Evolutionary conservation across 805 yeast genomes (phyloP).

Genomic region (Jamesozyma spencerorum): DNA sequence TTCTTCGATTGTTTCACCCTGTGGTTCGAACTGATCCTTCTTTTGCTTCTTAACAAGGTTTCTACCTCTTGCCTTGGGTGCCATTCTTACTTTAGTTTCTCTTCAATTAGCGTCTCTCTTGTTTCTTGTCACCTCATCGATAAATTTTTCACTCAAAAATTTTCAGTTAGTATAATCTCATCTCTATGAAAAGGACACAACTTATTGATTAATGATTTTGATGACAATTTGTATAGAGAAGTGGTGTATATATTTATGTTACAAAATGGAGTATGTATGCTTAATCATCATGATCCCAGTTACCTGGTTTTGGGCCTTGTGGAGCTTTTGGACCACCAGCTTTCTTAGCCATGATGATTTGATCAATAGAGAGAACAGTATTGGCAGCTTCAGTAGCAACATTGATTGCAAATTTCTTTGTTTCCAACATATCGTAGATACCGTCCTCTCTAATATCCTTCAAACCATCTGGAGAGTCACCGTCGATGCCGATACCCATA

Average conservation of each 20-base stretch:
- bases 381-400: conserved; percentile 94
- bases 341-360: conserved; percentile 96
- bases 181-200: too few relatives aligned
- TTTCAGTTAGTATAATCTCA: too few relatives aligned
- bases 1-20: conserved; percentile 6
- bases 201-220: too few relatives aligned
- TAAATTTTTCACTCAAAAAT: too few relatives aligned
- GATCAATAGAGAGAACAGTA: conserved; percentile 73
- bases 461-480: conserved; percentile 56
- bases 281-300: conserved; percentile 90
- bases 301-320: conserved; percentile 75
- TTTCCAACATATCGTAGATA: conserved; percentile 68
- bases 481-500: conserved; percentile 73
- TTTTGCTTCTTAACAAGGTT: conserved; percentile 29
- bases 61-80: conserved; percentile 35
- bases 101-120: too few relatives aligned
- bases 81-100: conserved; percentile 3
- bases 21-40: conserved; percentile 18
- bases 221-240: too few relatives aligned
- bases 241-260: too few relatives aligned
- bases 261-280: too few relatives aligned
- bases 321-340: conserved; percentile 98
- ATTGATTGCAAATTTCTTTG: conserved; percentile 79
- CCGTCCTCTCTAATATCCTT: conserved; percentile 61
- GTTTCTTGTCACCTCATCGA: too few relatives aligned